Evolutionary conservation across 345 rosid species (phyloP).

Genomic region (Brassica incana): DNA sequence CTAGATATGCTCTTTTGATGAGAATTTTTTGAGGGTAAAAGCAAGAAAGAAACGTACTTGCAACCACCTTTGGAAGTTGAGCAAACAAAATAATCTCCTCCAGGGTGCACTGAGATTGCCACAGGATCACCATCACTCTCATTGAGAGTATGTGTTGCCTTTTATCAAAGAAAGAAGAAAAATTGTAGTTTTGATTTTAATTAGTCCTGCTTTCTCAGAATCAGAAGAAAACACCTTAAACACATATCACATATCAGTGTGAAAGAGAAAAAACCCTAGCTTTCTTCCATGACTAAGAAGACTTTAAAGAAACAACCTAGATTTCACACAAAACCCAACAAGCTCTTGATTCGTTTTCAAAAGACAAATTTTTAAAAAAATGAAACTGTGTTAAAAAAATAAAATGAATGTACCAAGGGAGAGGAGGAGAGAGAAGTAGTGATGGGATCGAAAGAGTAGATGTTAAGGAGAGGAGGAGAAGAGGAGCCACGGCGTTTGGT

Average conservation of each 20-base stretch:
- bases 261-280: background rate
- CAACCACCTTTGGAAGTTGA: slow-evolving; percentile 80
- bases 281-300: slow-evolving; percentile 51
- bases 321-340: slow-evolving; percentile 7
- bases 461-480: slow-evolving; percentile 59
- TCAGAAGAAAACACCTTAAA: background rate
- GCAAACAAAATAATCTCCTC: slow-evolving; percentile 79
- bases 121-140: slow-evolving; percentile 75
- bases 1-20: background rate
- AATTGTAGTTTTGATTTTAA: background rate
- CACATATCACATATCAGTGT: background rate
- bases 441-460: slow-evolving; percentile 76
- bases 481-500: slow-evolving; percentile 44
- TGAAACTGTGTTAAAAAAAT: background rate
- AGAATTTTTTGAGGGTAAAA: background rate
- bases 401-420: slow-evolving; percentile 55
- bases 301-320: background rate
- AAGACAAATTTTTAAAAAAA: background rate
- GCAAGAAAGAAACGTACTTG: slow-evolving; percentile 55
- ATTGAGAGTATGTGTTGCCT: slow-evolving; percentile 66
- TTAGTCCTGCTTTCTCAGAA: slow-evolving; percentile 10
- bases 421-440: slow-evolving; percentile 66
- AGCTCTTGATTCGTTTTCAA: background rate
- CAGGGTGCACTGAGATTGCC: slow-evolving; percentile 73
- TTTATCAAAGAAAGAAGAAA: slow-evolving; percentile 5